Evolutionary conservation across 257 asterid species (phyloP), one percentile per base, ranked within the genome.

Genomic region (Gentiana macrophylla): DNA sequence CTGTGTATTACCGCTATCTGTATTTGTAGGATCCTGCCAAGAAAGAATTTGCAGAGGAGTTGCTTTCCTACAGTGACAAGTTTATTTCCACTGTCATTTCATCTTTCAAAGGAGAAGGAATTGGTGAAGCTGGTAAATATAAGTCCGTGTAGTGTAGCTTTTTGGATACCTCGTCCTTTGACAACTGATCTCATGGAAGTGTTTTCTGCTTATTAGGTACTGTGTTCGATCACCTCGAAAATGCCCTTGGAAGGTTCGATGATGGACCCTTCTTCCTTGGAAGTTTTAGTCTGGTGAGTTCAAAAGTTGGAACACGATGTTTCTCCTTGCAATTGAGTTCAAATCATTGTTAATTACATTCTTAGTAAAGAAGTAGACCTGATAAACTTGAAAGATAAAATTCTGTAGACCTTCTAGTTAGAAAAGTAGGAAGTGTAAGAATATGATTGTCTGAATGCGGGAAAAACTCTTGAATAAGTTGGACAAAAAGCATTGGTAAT

Each of bases 231-330:
- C 62, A 74, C 61, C 66, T 89, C 52, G 95, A 85, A 78, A 75
- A 35, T 56, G 81, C 85, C 67, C 92, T 85, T 67, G 80, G 79
- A 66, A 89, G 73, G 72, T 89, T 81, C 36, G 68, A 65, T 2
- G 93, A 80, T 49, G 92, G 94, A 35, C 82, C 95, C 0, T 86
- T 89, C 66, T 79, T 85, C 70, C 89, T 89, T 46, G 97, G 97
- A 73, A 69, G 73, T 48, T 81, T 89, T 52, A 89, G 95, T 75
- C 73, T 86, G 79, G 94, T 81, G 60, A 68, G 88, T 10, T 41
- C 46, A 10, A 5, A 5, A 41, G 9, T 47, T 34, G 24, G 3
- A 35, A 33, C 6, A 8, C 37, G 1, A 6, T 1, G 6, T 12
- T 0, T 12, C n/a, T 2, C 24, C 44, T 3, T 3, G 24, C 11